Percentiles rank a stretch among this genome's conserved stretches.
phyloP scores from a whole-genome alignment of 176 grass and related monocot genomes.

The Eragrostis curvula region DNA sequence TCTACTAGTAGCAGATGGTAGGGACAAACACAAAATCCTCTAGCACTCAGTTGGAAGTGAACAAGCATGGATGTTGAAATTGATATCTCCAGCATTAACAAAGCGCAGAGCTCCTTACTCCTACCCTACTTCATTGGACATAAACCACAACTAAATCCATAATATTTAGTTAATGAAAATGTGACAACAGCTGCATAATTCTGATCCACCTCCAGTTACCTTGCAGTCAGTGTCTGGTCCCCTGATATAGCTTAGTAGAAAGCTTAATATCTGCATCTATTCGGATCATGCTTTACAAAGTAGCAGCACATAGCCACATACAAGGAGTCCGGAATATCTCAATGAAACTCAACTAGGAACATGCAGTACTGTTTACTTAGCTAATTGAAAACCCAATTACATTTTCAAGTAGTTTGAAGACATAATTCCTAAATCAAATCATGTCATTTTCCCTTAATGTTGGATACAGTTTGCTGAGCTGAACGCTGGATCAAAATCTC shows the following conservation, averaged over 20 bases:
- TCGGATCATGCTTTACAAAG: neutral
- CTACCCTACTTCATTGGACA: neutral
- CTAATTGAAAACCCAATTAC: neutral
- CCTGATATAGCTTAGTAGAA: neutral
- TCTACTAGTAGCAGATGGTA: neutral
- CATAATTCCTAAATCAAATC: neutral
- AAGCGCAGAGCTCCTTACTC: neutral
- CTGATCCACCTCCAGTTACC: neutral
- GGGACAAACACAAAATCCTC: neutral
- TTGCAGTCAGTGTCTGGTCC: neutral
- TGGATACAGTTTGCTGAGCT: neutral
- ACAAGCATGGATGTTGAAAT: neutral
- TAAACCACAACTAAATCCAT: neutral
- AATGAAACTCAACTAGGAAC: neutral
- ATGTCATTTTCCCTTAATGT: slow-evolving; percentile 10
- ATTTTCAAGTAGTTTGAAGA: neutral
- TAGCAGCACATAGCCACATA: neutral
- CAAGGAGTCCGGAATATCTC: neutral
- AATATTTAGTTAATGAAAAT: neutral
- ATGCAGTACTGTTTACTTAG: neutral
- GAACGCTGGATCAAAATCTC: neutral
- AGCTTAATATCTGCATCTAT: neutral
- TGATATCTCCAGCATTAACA: neutral
- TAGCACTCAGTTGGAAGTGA: neutral
- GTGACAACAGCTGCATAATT: neutral